Evolutionary conservation across 2,329 filamentous ascomycete species (phyloP).

Genomic region (Ascosphaera acerosa): DNA sequence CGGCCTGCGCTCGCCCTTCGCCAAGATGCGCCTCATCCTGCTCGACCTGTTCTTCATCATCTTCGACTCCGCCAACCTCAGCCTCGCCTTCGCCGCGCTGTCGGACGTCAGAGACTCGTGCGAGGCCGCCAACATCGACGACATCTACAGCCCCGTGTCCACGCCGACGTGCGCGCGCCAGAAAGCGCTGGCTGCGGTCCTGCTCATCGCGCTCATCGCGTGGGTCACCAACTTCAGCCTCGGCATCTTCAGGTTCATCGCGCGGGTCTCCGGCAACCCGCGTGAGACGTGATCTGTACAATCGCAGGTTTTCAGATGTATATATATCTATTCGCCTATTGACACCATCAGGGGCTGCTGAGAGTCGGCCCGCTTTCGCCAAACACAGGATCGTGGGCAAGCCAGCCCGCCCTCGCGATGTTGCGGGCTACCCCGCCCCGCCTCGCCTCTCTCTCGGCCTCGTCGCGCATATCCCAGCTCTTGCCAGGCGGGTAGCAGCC

Average conservation of each 20-base stretch:
- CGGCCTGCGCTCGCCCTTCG: conserved; percentile 55
- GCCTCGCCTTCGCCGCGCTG: conserved; percentile 66
- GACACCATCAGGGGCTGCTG: too few relatives aligned
- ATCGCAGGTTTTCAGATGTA: too few relatives aligned
- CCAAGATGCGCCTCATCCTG: conserved; percentile 73
- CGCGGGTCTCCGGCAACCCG: neutral
- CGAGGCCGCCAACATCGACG: conserved; percentile 22
- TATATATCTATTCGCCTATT: too few relatives aligned
- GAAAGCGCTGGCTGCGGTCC: conserved; percentile 48
- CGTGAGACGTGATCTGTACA: neutral
- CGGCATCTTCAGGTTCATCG: conserved; percentile 39
- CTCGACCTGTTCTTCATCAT: conserved; percentile 92
- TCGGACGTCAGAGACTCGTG: conserved; percentile 35
- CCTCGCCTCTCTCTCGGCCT: conserved; percentile 27
- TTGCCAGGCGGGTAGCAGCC: conserved; percentile 34
- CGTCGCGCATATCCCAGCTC: conserved; percentile 49
- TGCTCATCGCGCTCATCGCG: conserved; percentile 59
- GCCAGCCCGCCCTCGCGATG: conserved; percentile 29
- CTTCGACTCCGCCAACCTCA: conserved; percentile 82
- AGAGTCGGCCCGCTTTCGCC: conserved; percentile 30
- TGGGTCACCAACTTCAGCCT: conserved; percentile 81
- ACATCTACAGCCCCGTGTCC: conserved; percentile 12
- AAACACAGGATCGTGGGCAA: conserved; percentile 34
- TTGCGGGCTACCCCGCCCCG: conserved; percentile 19
- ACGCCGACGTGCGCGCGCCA: conserved; percentile 34